Evolutionary conservation across 495 filamentous ascomycete genomes (phyloP).

Genomic region (Penicillium bovifimosum): DNA sequence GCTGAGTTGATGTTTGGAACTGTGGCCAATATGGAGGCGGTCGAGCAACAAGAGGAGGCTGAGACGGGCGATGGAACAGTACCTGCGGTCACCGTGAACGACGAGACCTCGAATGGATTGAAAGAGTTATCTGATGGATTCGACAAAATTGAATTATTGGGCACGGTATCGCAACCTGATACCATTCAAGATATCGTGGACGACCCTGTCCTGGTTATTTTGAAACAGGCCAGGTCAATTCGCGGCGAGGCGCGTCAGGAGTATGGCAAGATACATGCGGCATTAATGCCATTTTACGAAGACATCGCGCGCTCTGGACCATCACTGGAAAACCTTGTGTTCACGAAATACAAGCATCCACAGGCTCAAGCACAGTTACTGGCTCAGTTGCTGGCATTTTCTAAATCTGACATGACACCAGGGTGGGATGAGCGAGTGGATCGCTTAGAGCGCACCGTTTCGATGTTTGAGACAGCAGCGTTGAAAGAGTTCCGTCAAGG

Average conservation of each 20-base stretch:
- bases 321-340: conserved; percentile 77
- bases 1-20: conserved; percentile 69
- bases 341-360: conserved; percentile 79
- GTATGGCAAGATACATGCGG: conserved; percentile 85
- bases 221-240: conserved; percentile 68
- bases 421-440: conserved; percentile 67
- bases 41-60: conserved; percentile 44
- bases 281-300: conserved; percentile 80
- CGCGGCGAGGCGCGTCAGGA: conserved; percentile 83
- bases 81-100: conserved; percentile 8
- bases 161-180: conserved; percentile 15
- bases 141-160: conserved; percentile 54
- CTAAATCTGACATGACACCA: conserved; percentile 69
- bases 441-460: conserved; percentile 65
- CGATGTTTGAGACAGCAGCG: conserved; percentile 86
- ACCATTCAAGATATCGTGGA: conserved; percentile 14
- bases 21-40: conserved; percentile 55
- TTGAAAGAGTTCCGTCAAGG: conserved; percentile 87
- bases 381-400: conserved; percentile 69
- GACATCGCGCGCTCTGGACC: conserved; percentile 67
- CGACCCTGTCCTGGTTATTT: conserved; percentile 54
- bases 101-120: conserved; percentile 13
- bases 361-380: conserved; percentile 86
- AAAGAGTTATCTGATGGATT: conserved; percentile 56
- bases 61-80: conserved; percentile 16